Evolutionary conservation across 352 stramenopile species (phyloP).

Genomic region (Globisporangium lucens): DNA sequence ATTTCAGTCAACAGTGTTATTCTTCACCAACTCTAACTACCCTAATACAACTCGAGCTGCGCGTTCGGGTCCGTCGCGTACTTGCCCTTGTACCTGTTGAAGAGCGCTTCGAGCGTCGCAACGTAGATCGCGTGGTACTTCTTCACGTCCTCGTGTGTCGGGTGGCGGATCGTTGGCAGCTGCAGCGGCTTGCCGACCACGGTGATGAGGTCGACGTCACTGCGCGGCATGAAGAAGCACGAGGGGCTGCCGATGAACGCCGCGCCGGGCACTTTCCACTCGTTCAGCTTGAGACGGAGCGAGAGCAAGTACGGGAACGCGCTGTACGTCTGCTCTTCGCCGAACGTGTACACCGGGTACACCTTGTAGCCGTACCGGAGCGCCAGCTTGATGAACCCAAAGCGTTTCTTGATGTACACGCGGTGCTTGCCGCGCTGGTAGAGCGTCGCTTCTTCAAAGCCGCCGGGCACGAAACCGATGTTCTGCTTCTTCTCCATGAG

Average conservation of each 20-base stretch:
- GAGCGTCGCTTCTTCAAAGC: conserved; percentile 94
- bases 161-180: conserved; percentile 80
- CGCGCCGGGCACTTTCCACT: conserved; percentile 78
- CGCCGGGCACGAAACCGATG: conserved; percentile 84
- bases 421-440: conserved; percentile 78
- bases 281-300: conserved; percentile 79
- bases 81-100: conserved; percentile 81
- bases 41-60: conserved; percentile 50
- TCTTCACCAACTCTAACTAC: too few species aligned
- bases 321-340: conserved; percentile 86
- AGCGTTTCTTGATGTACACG: conserved; percentile 89
- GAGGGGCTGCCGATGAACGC: conserved; percentile 66
- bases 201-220: conserved; percentile 77
- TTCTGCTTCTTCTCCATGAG: conserved; percentile 61
- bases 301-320: conserved; percentile 81
- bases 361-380: conserved; percentile 90
- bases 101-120: conserved; percentile 72
- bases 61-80: conserved; percentile 69
- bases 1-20: too few species aligned
- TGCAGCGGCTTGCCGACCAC: conserved; percentile 87
- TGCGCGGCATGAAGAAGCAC: conserved; percentile 84
- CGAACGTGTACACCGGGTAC: conserved; percentile 91
- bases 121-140: conserved; percentile 91
- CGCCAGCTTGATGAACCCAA: conserved; percentile 93
- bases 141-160: conserved; percentile 83